Evolutionary conservation across 352 stramenopile genomes (phyloP), one percentile per base, ranked within the genome.

Genomic region (Phytophthora ohioensis): DNA sequence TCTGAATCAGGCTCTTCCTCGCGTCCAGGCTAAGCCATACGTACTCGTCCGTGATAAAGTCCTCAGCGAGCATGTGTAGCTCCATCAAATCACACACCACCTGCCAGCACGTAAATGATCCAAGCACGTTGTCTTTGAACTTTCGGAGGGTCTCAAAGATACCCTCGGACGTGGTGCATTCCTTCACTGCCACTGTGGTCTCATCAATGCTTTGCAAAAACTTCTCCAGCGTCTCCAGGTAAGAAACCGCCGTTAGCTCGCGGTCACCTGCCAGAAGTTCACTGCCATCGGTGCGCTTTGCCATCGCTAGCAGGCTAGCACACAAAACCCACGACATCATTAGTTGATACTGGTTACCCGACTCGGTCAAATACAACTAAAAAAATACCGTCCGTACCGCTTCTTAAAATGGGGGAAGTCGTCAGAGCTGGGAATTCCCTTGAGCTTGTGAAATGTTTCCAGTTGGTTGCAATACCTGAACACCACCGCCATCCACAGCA

Each of bases 81-180:
- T 91, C 85, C 68, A 93, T 85, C 39, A 95, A 59, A 63, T 95
- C 87, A 21, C 83, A 91, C 58, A 91, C 82, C 17, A 95, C 74
- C 68, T 95, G 87, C 87, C 87, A 95, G 64, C 87, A 91, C n/a
- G 87, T 95, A 76, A 93, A 95, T 11, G 87, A 93, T n/a, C 87
- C 87, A 39, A 95, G 79, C 6, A 74, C 83, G 42, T 94, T 92
- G 62, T 83, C 59, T 54, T 85, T 67, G 61, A 93, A 93, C 48
- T 86, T 81, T 45, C 78, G 80, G 7, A 95, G 80, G 41, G 76
- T 75, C 21, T 89, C 73, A 61, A 95, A 95, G 12, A 91, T 81
- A 15, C 77, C 66, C 15, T 86, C 78, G 7, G 81, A 78, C 15
- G 68, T 85, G 47, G 60, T 65, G 59, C 78, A 84, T 15, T 73